Evolutionary conservation across 306 rosid species (phyloP).

Genomic region (Coriaria nepalensis): DNA sequence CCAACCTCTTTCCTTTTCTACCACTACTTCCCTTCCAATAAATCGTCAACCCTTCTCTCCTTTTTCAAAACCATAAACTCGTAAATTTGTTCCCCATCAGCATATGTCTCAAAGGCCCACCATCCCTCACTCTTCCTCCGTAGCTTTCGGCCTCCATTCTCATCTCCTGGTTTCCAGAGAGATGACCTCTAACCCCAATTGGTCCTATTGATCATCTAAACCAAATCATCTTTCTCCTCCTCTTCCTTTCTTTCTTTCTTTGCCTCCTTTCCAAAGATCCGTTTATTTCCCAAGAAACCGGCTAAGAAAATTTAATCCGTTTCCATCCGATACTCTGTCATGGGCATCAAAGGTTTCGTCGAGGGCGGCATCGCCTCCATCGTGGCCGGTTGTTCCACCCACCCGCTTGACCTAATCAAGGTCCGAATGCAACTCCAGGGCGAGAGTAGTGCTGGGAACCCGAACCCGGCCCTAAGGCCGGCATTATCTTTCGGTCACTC

Average conservation of each 20-base stretch:
- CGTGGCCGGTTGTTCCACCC: slow-evolving; percentile 61
- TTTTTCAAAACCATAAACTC: too few relatives aligned
- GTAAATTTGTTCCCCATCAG: background rate
- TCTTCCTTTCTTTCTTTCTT: too few relatives aligned
- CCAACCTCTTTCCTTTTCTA: too few relatives aligned
- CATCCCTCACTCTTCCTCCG: slow-evolving; percentile 38
- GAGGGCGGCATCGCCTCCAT: slow-evolving; percentile 76
- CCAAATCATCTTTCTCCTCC: too few relatives aligned
- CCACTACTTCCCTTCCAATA: too few relatives aligned
- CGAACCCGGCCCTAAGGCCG: slow-evolving; percentile 32
- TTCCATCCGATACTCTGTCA: background rate
- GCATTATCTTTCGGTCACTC: slow-evolving; percentile 32
- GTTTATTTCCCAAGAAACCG: too few relatives aligned
- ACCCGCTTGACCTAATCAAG: slow-evolving; percentile 57
- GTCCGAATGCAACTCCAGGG: slow-evolving; percentile 90
- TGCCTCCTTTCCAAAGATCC: too few relatives aligned
- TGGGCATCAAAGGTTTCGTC: slow-evolving; percentile 56
- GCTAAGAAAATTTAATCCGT: too few relatives aligned
- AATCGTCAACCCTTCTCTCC: too few relatives aligned
- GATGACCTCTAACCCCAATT: too few relatives aligned
- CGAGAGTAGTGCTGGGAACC: slow-evolving; percentile 22
- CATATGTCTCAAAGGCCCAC: slow-evolving; percentile 33
- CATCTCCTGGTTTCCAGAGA: slow-evolving; percentile 13
- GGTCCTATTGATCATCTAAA: too few relatives aligned
- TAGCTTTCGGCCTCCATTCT: slow-evolving; percentile 28